phyloP scores from a whole-genome alignment of 2,329 filamentous ascomycete genomes.

The Cytospora mali region DNA sequence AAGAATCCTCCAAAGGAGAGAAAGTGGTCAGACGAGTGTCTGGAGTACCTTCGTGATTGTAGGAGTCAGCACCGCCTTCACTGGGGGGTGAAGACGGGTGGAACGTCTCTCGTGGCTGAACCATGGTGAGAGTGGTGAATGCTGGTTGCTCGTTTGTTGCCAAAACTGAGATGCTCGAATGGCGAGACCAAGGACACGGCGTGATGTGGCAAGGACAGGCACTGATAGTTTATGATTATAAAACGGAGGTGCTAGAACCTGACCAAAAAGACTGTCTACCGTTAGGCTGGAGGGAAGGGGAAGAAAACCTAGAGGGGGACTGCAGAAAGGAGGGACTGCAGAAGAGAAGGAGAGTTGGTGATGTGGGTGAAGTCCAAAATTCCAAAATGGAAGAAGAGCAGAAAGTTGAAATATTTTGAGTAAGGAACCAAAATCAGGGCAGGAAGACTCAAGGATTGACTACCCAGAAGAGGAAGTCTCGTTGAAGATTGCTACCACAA shows the following conservation, averaged over 20 bases:
- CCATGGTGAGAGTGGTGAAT: constrained; percentile 39
- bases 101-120: constrained; percentile 46
- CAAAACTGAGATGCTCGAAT: not conserved
- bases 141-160: constrained; percentile 2
- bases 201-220: not conserved
- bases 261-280: not conserved
- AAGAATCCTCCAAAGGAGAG: constrained; percentile 60
- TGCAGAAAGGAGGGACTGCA: not conserved
- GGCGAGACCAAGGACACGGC: not conserved
- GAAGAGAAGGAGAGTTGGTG: not conserved
- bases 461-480: constrained; percentile 1
- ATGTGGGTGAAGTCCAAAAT: constrained; percentile 2
- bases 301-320: not conserved
- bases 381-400: not conserved
- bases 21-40: constrained; percentile 66
- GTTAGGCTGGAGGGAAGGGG: not conserved
- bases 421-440: not conserved
- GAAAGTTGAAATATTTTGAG: not conserved
- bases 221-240: not conserved
- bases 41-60: constrained; percentile 59
- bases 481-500: not conserved
- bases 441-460: not conserved
- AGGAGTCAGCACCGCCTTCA: constrained; percentile 57
- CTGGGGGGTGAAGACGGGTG: constrained; percentile 55
- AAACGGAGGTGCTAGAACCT: not conserved